Conservation (phyloP, 2,329 filamentous ascomycete species). For the Phialophora tarda region DNA sequence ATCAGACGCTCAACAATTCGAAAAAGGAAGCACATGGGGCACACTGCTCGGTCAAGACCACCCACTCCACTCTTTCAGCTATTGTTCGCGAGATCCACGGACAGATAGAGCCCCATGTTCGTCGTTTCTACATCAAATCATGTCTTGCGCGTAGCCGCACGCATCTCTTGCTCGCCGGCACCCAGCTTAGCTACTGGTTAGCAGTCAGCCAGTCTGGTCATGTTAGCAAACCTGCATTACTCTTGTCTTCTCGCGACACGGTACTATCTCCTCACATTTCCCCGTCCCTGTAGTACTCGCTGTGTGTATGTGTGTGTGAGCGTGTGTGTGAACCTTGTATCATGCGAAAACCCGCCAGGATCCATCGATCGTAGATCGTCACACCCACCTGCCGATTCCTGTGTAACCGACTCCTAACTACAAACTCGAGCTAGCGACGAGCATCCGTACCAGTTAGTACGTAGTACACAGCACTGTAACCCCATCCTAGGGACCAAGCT, state of each 20-base stretch:
- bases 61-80: neutral
- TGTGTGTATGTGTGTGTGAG: neutral
- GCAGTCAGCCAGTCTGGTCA: neutral
- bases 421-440: neutral
- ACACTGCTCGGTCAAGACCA: neutral
- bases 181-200: neutral
- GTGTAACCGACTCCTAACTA: neutral
- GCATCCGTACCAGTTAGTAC: too few relatives aligned
- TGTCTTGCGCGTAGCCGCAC: neutral
- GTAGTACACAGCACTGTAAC: neutral
- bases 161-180: neutral
- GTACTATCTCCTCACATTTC: neutral
- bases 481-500: neutral
- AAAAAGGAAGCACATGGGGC: neutral
- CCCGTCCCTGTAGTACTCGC: too few relatives aligned
- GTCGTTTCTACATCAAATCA: neutral
- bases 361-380: conserved; percentile 7
- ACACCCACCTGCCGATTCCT: neutral
- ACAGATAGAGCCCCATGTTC: neutral
- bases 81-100: neutral
- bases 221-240: neutral
- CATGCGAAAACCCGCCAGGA: neutral
- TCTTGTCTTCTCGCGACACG: neutral
- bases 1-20: neutral
- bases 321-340: neutral